Evolutionary conservation across 148 eudicot species (phyloP).

Genomic region (Vaccinium vitisidaea): DNA sequence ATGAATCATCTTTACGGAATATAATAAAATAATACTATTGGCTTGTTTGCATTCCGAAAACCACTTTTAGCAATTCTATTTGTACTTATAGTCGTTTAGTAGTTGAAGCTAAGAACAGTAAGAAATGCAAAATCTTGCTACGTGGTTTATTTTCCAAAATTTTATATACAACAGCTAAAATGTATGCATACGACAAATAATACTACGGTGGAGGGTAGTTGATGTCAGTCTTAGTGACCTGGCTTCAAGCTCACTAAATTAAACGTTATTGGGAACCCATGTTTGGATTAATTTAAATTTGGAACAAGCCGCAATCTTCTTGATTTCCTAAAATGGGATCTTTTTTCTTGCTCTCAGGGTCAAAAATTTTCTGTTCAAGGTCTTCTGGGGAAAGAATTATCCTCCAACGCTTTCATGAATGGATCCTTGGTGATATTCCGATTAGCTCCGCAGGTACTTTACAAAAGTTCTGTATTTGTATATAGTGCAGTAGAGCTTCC

Average conservation of each 20-base stretch:
- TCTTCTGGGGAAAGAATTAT: conserved; percentile 60
- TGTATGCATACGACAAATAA: background rate
- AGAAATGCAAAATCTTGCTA: background rate
- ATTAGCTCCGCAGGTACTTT: conserved; percentile 88
- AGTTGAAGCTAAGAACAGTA: background rate
- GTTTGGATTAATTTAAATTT: background rate
- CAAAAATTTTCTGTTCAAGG: conserved; percentile 86
- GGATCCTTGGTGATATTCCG: conserved; percentile 94
- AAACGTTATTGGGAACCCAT: background rate
- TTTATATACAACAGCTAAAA: background rate
- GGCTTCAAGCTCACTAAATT: background rate
- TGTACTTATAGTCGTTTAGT: background rate
- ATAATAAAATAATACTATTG: background rate
- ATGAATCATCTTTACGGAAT: background rate
- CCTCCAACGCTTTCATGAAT: conserved; percentile 55
- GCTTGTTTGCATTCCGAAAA: background rate
- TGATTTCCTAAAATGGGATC: background rate
- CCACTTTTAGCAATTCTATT: background rate
- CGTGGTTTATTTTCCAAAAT: background rate
- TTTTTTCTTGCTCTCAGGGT: conserved; percentile 46
- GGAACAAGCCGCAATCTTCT: background rate
- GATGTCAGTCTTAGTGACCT: background rate
- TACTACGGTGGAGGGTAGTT: background rate
- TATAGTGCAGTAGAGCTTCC: conserved; percentile 19
- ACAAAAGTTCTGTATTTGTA: background rate